Percentiles rank a stretch among this genome's conserved stretches.
Conservation (phyloP, 139 green algal genomes). For the Cymbomonas tetramitiformis region DNA sequence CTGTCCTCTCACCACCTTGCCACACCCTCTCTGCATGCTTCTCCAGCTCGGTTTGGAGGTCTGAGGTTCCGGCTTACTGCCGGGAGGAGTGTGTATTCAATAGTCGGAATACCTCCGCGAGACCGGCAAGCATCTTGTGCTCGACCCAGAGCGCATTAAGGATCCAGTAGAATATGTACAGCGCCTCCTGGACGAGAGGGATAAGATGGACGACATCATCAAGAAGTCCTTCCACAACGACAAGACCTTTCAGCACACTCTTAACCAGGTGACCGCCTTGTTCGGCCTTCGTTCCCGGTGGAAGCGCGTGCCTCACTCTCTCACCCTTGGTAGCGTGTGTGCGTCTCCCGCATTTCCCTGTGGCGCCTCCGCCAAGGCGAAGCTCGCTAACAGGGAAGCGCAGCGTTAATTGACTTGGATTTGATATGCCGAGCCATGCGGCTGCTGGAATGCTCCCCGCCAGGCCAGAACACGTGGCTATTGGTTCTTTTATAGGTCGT, state of each 20-base stretch:
- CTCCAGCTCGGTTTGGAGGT: no score
- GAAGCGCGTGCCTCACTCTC: not conserved
- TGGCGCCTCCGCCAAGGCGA: conserved; percentile 7
- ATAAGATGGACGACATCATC: conserved; percentile 84
- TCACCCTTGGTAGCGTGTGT: not conserved
- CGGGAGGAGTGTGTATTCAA: no score
- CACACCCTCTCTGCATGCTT: no score
- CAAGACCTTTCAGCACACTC: conserved; percentile 71
- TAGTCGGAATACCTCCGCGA: conserved; percentile 27
- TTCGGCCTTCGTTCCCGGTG: not conserved
- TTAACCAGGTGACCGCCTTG: no score
- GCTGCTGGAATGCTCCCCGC: no score
- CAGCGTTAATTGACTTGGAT: no score
- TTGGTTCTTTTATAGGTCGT: no score
- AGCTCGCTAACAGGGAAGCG: no score
- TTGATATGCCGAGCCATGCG: no score
- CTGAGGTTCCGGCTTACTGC: no score
- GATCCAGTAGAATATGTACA: conserved; percentile 72
- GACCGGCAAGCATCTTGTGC: conserved; percentile 49
- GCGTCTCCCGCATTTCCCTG: not conserved
- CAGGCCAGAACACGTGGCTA: no score
- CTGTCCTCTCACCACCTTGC: no score
- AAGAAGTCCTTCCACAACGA: conserved; percentile 53
- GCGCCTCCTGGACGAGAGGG: conserved; percentile 57
- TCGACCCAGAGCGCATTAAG: conserved; percentile 45